Evolutionary conservation across 306 rosid genomes (phyloP).

Genomic region (Luffa aegyptiaca): DNA sequence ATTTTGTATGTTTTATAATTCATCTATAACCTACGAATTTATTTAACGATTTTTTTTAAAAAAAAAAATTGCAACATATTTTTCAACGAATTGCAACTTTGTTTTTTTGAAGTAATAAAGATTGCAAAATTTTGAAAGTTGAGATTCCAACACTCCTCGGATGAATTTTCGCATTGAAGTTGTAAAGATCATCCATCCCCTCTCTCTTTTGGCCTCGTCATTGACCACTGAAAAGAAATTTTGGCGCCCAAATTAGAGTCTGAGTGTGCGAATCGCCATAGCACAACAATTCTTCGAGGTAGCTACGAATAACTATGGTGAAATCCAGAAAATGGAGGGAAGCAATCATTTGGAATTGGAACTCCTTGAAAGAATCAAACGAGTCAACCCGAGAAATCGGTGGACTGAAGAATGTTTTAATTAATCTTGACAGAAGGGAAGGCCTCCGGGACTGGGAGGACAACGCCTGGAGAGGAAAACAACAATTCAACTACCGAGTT

Average conservation of each 20-base stretch:
- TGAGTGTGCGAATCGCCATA: not conserved
- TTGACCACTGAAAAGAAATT: too few species aligned
- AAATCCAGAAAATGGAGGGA: not conserved
- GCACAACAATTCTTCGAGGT: not conserved
- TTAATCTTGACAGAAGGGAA: not conserved
- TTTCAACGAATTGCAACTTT: too few species aligned
- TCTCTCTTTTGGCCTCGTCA: not conserved
- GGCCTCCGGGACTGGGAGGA: not conserved
- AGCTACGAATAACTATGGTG: not conserved
- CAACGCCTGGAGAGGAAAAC: constrained; percentile 16
- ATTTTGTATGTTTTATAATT: too few species aligned
- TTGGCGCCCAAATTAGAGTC: not conserved
- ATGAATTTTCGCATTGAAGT: too few species aligned
- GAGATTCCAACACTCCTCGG: too few species aligned
- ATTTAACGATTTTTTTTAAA: too few species aligned
- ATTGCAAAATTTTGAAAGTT: too few species aligned
- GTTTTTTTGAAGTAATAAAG: too few species aligned
- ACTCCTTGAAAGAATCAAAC: not conserved
- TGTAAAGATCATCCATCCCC: not conserved
- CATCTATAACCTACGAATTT: too few species aligned
- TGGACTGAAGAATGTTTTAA: not conserved
- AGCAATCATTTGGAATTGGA: not conserved
- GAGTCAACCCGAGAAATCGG: not conserved
- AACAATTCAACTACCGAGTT: constrained; percentile 43
- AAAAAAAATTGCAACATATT: too few species aligned